Evolutionary conservation across 129 eudicot species (phyloP).

Genomic region (Flaveria linearis): DNA sequence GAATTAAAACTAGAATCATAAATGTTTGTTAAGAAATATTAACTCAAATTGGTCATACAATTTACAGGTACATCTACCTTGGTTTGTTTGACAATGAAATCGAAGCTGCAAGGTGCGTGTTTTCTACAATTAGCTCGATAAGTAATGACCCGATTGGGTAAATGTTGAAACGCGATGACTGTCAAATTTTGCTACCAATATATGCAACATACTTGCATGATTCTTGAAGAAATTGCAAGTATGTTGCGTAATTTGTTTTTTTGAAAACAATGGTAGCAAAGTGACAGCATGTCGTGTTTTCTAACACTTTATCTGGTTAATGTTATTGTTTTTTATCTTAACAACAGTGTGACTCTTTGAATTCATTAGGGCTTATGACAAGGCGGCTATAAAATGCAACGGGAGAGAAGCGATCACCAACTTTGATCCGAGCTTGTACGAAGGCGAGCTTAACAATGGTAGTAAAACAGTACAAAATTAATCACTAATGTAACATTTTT

Average conservation of each 20-base stretch:
- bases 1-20: neutral
- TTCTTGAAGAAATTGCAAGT: neutral
- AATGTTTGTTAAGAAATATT: neutral
- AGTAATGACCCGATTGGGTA: neutral
- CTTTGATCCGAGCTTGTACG: conserved; percentile 60
- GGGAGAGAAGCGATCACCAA: conserved; percentile 83
- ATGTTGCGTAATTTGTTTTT: neutral
- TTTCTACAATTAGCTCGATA: neutral
- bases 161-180: neutral
- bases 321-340: neutral
- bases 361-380: conserved; percentile 69
- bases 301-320: neutral
- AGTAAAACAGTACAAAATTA: neutral
- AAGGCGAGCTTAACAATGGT: conserved; percentile 31
- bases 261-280: neutral
- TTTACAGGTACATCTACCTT: conserved; percentile 56
- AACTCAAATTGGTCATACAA: neutral
- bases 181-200: neutral
- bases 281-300: neutral
- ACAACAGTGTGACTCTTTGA: neutral
- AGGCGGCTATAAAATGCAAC: conserved; percentile 75
- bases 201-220: neutral
- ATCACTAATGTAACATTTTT: neutral
- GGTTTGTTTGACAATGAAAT: conserved; percentile 85
- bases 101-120: conserved; percentile 82